A percentile compares a stretch with the other conserved stretches of the same genome.
These are phyloP conservation scores for Leccinum longicurvipes DNA, from an alignment of 768 basidiomycete genomes.

Conservation along the genomic window DNA sequence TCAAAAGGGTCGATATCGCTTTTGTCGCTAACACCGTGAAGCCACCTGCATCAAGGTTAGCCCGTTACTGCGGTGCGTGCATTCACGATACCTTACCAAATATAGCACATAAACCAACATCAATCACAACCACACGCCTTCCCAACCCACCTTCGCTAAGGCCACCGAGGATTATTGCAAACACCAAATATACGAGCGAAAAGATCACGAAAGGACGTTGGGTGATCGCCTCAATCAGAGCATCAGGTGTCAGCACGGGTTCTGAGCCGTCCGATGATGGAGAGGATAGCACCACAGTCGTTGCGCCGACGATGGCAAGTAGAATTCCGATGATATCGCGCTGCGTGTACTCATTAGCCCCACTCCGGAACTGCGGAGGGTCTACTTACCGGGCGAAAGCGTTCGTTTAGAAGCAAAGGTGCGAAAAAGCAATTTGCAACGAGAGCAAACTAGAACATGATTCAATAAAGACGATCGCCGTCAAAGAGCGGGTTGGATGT, in stretches of 20 bases:
- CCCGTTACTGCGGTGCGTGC: not conserved
- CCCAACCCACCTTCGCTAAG: constrained; percentile 68
- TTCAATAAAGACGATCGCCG: not conserved
- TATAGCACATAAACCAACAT: constrained; percentile 84
- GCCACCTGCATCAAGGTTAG: constrained; percentile 51
- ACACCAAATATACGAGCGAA: constrained; percentile 55
- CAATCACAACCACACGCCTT: constrained; percentile 70
- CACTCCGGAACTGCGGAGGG: constrained; percentile 2
- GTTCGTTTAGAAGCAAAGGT: constrained; percentile 78
- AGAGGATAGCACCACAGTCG: constrained; percentile 86
- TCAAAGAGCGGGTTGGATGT: constrained; percentile 4
- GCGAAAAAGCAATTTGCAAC: constrained; percentile 95
- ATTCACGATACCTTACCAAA: constrained; percentile 50
- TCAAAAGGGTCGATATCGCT: constrained; percentile 82
- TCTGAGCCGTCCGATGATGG: constrained; percentile 63
- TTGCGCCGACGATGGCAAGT: constrained; percentile 83
- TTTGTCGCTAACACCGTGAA: constrained; percentile 95
- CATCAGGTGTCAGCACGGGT: constrained; percentile 57
- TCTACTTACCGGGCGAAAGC: constrained; percentile 65
- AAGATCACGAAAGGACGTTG: constrained; percentile 77
- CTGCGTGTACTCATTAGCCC: constrained; percentile 36
- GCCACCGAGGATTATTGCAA: constrained; percentile 54
- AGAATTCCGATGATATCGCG: constrained; percentile 75
- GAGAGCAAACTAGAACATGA: constrained; percentile 67
- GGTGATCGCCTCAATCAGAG: constrained; percentile 63